phyloP scores from a whole-genome alignment of 2,329 filamentous ascomycete genomes.

The Dryadomyces sulphureus region DNA sequence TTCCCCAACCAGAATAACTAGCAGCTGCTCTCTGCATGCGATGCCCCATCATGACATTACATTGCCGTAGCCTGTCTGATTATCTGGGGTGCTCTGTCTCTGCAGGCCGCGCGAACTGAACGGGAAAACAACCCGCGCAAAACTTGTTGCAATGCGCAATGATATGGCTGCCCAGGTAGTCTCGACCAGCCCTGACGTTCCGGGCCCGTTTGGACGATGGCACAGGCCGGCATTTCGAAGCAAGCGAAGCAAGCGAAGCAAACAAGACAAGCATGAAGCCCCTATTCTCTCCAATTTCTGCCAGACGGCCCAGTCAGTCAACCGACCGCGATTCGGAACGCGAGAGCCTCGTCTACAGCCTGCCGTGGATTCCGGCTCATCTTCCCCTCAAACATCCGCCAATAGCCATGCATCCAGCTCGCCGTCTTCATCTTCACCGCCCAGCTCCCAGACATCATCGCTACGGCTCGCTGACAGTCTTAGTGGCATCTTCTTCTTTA shows the following conservation, averaged over 20 bases:
- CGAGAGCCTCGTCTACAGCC: not conserved
- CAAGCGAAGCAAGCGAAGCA: not conserved
- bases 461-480: not conserved
- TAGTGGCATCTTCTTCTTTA: not conserved
- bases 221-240: too few species aligned
- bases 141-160: not conserved
- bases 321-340: not conserved
- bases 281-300: not conserved
- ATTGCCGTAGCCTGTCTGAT: not conserved
- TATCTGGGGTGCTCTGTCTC: not conserved
- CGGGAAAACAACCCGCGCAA: not conserved
- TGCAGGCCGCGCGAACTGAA: not conserved
- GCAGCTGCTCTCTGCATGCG: not conserved
- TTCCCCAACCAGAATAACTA: too few species aligned
- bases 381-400: not conserved
- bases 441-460: not conserved
- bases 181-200: slow-evolving; percentile 8
- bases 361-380: not conserved
- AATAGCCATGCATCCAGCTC: not conserved
- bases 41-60: not conserved
- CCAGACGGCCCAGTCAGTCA: not conserved
- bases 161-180: slow-evolving; percentile 17
- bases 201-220: slow-evolving; percentile 16
- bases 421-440: not conserved
- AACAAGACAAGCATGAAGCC: not conserved